phyloP scores from a whole-genome alignment of 768 basidiomycete genomes.

The Pleurotus cornucopiae region DNA sequence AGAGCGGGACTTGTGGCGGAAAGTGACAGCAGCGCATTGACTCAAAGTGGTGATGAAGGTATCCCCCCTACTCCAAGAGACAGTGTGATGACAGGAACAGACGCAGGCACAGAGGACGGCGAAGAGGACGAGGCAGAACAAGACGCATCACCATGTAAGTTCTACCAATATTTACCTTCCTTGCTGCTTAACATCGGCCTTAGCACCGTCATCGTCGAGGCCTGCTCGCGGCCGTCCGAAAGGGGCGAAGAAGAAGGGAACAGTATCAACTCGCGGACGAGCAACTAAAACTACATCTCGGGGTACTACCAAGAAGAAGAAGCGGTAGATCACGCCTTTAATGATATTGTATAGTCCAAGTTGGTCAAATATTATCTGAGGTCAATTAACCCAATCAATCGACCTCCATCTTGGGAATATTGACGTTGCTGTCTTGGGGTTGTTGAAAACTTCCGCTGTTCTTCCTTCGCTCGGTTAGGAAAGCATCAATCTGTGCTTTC shows the following conservation, averaged over 20 bases:
- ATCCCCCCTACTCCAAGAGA: constrained; percentile 55
- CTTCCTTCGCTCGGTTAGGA: constrained; percentile 53
- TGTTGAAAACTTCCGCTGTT: constrained; percentile 23
- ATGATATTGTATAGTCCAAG: not conserved
- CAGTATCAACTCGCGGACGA: constrained; percentile 22
- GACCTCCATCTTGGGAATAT: not conserved
- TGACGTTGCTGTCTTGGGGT: not conserved
- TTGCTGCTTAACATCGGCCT: constrained; percentile 1
- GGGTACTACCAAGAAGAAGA: constrained; percentile 38
- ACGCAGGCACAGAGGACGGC: constrained; percentile 62
- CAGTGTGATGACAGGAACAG: constrained; percentile 69
- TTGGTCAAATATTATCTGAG: not conserved
- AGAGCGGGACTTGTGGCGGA: constrained; percentile 75
- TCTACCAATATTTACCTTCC: not conserved
- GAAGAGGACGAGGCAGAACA: constrained; percentile 62
- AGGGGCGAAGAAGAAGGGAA: constrained; percentile 22
- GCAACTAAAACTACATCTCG: constrained; percentile 29
- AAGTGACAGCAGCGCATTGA: constrained; percentile 81
- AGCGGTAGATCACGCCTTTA: constrained; percentile 27
- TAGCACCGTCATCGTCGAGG: constrained; percentile 30
- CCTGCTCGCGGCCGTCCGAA: constrained; percentile 31
- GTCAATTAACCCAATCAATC: not conserved
- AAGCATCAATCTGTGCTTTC: constrained; percentile 71
- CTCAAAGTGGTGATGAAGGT: constrained; percentile 78
- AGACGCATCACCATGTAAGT: constrained; percentile 56